Evolutionary conservation across 2,329 filamentous ascomycete genomes (phyloP).

Genomic region (Hymenotorrendiella dingleyae): DNA sequence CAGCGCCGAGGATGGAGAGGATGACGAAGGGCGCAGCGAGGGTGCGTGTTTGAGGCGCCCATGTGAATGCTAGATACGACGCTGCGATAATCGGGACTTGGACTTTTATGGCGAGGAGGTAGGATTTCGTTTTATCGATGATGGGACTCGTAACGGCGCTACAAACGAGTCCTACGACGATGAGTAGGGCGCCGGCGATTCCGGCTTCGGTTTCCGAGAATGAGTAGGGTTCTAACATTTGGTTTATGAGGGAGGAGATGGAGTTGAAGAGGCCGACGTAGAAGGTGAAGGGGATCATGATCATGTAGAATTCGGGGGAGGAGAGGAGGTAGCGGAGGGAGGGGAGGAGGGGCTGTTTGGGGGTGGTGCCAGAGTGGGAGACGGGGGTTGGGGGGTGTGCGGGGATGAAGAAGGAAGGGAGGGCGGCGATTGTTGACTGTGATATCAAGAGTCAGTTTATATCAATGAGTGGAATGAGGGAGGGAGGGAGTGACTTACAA

Average conservation of each 20-base stretch:
- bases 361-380: conserved; percentile 53
- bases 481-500: conserved; percentile 47
- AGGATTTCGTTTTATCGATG: conserved; percentile 78
- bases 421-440: conserved; percentile 54
- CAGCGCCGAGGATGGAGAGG: conserved; percentile 69
- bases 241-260: conserved; percentile 79
- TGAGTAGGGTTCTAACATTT: conserved; percentile 81
- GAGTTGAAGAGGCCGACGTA: conserved; percentile 95
- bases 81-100: conserved; percentile 68
- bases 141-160: conserved; percentile 75
- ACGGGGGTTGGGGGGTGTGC: conserved; percentile 70
- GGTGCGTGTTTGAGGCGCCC: conserved; percentile 57
- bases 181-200: conserved; percentile 82
- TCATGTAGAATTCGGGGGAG: conserved; percentile 70
- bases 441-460: conserved; percentile 9
- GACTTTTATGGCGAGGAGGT: conserved; percentile 65
- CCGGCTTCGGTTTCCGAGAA: conserved; percentile 81
- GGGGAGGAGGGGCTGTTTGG: conserved; percentile 46
- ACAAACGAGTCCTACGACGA: conserved; percentile 72
- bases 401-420: conserved; percentile 81
- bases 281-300: conserved; percentile 73
- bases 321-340: conserved; percentile 48
- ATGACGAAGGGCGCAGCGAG: conserved; percentile 69
- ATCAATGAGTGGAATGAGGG: background rate
- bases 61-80: conserved; percentile 74